Evolutionary conservation across 164 flowering plant genomes (phyloP), one percentile per base, ranked within the genome.

Genomic region (Tetracentron sinense): DNA sequence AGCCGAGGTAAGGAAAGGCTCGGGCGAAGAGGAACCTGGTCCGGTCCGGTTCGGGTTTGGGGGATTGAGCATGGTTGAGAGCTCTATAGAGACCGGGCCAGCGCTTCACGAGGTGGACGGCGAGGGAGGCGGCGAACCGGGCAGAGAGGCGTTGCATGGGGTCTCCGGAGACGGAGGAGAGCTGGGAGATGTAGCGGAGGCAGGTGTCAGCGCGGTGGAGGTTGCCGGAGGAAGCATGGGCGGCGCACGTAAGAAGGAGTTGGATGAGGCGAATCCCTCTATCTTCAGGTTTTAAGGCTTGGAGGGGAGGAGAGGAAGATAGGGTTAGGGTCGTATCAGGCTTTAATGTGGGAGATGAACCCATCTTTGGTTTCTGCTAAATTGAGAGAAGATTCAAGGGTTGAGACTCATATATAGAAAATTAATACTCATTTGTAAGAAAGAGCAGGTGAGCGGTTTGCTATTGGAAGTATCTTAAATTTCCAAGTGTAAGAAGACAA

Each of bases 101-200:
- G 1, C 69, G 67, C 58, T 72, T 81, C 55, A 78, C 57, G 0
- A 81, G 66, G 25, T 81, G 72, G 50, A 49, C 55, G 8, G 82
- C 81, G 4, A 78, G 66, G 7, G 81, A 77, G 0, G 72, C 52
- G 50, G 82, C 68, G 21, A 81, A 76, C 38, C 70, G 42, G 49
- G 80, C 68, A 0, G 80, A 72, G 0, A 81, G 69, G 23, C 84
- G 60, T 59, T 81, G 82, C 74, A 76, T 74, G 54, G 85, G 58
- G 62, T 76, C 79, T 15, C 85, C 85, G 22, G 69, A 11, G 20
- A 65, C 14, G 6, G 85, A 81, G 23, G 82, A 60, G n/a, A 76
- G 73, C 33, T 68, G 57, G 1, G 78, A 72, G 16, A 78, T 77
- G 16, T 77, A 74, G 25, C 56, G 56, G 62, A 78, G 82, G 46